Evolutionary conservation across 2,329 filamentous ascomycete species (phyloP).

Genomic region (Colletotrichum acutatum): DNA sequence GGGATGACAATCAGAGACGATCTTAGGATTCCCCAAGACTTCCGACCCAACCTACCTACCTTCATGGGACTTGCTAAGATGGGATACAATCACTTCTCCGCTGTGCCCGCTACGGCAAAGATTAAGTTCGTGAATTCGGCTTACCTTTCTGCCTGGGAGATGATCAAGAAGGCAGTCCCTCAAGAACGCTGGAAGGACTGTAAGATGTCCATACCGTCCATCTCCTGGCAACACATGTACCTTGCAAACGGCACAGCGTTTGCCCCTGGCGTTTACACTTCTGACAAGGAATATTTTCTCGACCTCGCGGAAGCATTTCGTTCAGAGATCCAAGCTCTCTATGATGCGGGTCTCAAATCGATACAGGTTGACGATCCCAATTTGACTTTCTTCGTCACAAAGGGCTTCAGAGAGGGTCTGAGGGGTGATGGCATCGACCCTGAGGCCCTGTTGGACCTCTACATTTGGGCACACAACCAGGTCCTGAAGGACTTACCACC

Average conservation of each 20-base stretch:
- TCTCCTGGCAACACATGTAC: slow-evolving; percentile 55
- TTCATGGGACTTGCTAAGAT: slow-evolving; percentile 10
- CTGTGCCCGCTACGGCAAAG: slow-evolving; percentile 29
- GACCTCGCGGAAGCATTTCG: no score
- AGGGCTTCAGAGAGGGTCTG: no score
- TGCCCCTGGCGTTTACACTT: slow-evolving; percentile 36
- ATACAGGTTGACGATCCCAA: no score
- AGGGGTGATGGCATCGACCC: no score
- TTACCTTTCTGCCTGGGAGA: slow-evolving; percentile 60
- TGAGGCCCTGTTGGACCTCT: no score
- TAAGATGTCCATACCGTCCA: slow-evolving; percentile 65
- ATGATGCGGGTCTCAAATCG: no score
- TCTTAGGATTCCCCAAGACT: slow-evolving; percentile 19
- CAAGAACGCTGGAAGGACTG: slow-evolving; percentile 60
- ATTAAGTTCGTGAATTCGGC: slow-evolving; percentile 46
- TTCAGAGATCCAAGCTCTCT: no score
- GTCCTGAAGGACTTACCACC: no score
- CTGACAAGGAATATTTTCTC: no score
- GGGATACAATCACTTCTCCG: slow-evolving; percentile 14
- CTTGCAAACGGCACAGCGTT: slow-evolving; percentile 39
- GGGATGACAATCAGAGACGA: not conserved
- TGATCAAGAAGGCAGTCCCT: slow-evolving; percentile 58
- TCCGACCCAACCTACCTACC: slow-evolving; percentile 10
- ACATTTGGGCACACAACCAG: no score
- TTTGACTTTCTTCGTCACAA: no score